Evolutionary conservation across 1,284 basidiomycete genomes (phyloP).

Genomic region (Marasmius oreades): DNA sequence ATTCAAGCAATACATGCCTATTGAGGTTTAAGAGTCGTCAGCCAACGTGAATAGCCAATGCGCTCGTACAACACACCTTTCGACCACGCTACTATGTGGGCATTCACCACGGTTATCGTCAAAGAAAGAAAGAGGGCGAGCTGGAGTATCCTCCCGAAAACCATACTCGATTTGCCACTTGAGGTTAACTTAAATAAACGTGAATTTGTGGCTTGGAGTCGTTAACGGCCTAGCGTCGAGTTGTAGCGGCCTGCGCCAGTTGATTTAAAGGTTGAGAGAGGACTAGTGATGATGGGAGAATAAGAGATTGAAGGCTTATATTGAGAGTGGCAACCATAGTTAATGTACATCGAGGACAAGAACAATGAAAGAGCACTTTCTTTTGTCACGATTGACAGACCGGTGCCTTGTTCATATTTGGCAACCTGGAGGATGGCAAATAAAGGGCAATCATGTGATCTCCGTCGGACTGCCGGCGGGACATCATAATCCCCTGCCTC

Average conservation of each 20-base stretch:
- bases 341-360: background rate
- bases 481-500: constrained; percentile 1
- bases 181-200: no score
- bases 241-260: no score
- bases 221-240: no score
- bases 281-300: background rate
- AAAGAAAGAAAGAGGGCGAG: background rate
- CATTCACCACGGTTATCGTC: constrained; percentile 17
- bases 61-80: constrained; percentile 18
- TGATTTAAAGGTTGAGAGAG: no score
- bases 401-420: background rate
- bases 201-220: no score
- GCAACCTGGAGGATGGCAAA: background rate
- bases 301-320: background rate
- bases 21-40: background rate
- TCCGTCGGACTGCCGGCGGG: no score
- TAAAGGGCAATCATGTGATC: background rate
- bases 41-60: background rate
- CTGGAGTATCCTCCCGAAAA: background rate
- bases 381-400: background rate
- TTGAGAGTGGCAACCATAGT: no score
- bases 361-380: background rate
- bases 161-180: background rate
- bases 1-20: constrained; percentile 39
- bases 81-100: constrained; percentile 38